Conservation (phyloP, 345 rosid species). For the Eutrema heterophyllum region DNA sequence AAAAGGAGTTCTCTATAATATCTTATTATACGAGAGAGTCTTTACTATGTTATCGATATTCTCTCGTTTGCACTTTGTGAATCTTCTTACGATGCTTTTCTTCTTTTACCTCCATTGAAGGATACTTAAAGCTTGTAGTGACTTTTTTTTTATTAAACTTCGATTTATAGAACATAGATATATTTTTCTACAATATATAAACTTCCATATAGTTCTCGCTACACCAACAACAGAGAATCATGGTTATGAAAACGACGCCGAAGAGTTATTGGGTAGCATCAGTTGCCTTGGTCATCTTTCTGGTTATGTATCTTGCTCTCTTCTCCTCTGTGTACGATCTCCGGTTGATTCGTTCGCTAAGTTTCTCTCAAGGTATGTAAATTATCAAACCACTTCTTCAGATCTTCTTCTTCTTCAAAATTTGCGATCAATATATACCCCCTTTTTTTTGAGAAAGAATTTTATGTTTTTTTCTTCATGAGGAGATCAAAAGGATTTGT, state of each 20-base stretch:
- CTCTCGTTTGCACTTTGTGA: too few relatives aligned
- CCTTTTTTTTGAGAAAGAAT: too few relatives aligned
- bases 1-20: not conserved
- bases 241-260: not conserved
- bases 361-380: constrained; percentile 21
- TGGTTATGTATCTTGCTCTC: constrained; percentile 3
- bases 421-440: not conserved
- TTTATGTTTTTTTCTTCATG: too few relatives aligned
- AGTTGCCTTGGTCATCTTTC: constrained; percentile 5
- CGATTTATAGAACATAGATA: not conserved
- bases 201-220: not conserved
- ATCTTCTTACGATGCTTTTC: too few relatives aligned
- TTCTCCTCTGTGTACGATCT: constrained; percentile 1
- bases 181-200: not conserved
- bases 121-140: not conserved
- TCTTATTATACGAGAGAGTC: too few relatives aligned
- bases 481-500: too few relatives aligned
- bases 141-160: not conserved
- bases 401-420: not conserved
- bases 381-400: not conserved
- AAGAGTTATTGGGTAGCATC: not conserved
- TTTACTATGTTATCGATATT: too few relatives aligned
- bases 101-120: too few relatives aligned
- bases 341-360: not conserved
- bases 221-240: not conserved